Base-by-base conservation (phyloP, 2,329 filamentous ascomycete genomes). In the Alternaria dauci region DNA sequence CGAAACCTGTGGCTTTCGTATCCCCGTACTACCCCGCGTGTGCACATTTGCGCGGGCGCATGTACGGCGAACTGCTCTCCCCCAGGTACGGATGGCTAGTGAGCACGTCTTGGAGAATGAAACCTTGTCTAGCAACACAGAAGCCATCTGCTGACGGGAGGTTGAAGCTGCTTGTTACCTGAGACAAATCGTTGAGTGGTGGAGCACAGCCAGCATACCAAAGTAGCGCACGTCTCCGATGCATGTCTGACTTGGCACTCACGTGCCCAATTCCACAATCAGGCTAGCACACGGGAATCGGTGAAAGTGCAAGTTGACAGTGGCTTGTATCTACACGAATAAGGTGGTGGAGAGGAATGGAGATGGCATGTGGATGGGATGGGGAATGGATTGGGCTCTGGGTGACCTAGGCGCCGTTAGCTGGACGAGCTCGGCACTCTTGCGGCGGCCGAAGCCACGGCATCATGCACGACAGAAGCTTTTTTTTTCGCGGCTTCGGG, bases 211-310 rank as follows among this genome's bases (percentile, higher is more conserved):
- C 65, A 59, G 54, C 63, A 57, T 59, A 66, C 72, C 69, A 60
- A 71, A 74, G 67, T 62, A 56, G 71, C 66, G 62, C 61, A 62
- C 68, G 63, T 69, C 68, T 60, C 73, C 73, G 73, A 75, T 72
- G 72, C 71, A 66, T 67, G 70, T 72, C 62, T 69, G 61, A 65
- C 70, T 65, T 67, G 65, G 67, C 72, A 58, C 67, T 72, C 73
- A 73, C 72, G 70, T 71, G 62, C 69, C 53, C 51, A 16, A 26
- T 20, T 5, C 18, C 55, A 54, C 46, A 54, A 65, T 54, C 51
- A 58, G 52, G 63, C 54, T 62, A 61, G 68, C 57, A 55, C 44
- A 52, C 63, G 60, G 62, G 42, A 61, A 62, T 56, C 62, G 63
- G 66, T 62, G 58, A 60, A 56, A 51, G 59, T 50, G 65, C 63